Conservation (phyloP, 768 basidiomycete genomes). For the Paxillus involutus region DNA sequence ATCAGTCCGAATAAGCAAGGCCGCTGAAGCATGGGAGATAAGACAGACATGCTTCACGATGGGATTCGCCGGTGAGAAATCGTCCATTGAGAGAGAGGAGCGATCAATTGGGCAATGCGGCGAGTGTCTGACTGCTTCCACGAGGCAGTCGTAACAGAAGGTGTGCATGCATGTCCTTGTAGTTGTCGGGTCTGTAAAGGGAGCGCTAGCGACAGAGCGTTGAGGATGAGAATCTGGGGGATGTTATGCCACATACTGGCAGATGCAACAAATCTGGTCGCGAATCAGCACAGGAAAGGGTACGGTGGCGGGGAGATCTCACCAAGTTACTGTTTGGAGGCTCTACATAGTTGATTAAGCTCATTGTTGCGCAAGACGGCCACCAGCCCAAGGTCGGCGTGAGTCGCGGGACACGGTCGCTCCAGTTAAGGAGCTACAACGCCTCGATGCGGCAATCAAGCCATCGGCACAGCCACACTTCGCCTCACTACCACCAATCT, state of each 20-base stretch:
- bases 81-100: slow-evolving; percentile 55
- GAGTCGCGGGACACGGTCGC: background rate
- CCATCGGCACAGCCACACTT: background rate
- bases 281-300: background rate
- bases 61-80: slow-evolving; percentile 66
- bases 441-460: background rate
- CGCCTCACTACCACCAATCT: no score
- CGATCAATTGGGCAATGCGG: slow-evolving; percentile 86
- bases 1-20: slow-evolving; percentile 5
- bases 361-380: slow-evolving; percentile 14
- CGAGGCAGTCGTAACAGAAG: slow-evolving; percentile 82
- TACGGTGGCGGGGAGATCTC: slow-evolving; percentile 20
- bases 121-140: slow-evolving; percentile 63
- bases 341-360: slow-evolving; percentile 53
- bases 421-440: background rate
- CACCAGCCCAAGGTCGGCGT: background rate
- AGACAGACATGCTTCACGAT: slow-evolving; percentile 60
- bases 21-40: slow-evolving; percentile 1
- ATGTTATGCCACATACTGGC: slow-evolving; percentile 43
- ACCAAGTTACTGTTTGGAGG: slow-evolving; percentile 69
- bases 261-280: slow-evolving; percentile 75
- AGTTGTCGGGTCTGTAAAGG: slow-evolving; percentile 76
- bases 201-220: slow-evolving; percentile 41
- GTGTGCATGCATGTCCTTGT: slow-evolving; percentile 80
- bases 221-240: slow-evolving; percentile 5